phyloP scores from a whole-genome alignment of 176 grass and related monocot genomes.

The Aegilops speltoides region DNA sequence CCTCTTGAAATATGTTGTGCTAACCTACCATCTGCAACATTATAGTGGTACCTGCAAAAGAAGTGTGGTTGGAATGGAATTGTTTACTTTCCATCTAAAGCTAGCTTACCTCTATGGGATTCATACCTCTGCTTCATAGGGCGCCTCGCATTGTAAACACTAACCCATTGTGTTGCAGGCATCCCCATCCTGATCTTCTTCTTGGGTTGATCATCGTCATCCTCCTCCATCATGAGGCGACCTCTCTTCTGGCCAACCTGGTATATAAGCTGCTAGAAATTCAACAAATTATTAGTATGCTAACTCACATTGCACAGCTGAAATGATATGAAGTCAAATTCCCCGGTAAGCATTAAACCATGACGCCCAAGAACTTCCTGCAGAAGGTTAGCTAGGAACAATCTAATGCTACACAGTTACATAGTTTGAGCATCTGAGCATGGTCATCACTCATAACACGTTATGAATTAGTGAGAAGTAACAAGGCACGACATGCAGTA shows the following conservation, averaged over 20 bases:
- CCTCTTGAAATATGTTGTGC: slow-evolving; percentile 81
- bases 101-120: background rate
- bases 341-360: slow-evolving; percentile 1
- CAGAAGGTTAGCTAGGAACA: background rate
- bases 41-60: slow-evolving; percentile 89
- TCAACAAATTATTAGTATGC: slow-evolving; percentile 26
- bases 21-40: slow-evolving; percentile 79
- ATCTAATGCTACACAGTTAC: slow-evolving; percentile 4
- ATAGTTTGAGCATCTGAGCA: background rate
- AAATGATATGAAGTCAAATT: background rate
- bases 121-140: slow-evolving; percentile 93
- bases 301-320: background rate
- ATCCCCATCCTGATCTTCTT: slow-evolving; percentile 95
- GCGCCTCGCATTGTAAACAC: slow-evolving; percentile 84
- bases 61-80: slow-evolving; percentile 9
- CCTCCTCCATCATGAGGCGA: slow-evolving; percentile 75
- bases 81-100: slow-evolving; percentile 25
- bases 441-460: background rate
- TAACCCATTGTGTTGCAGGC: slow-evolving; percentile 92
- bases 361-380: background rate
- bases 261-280: slow-evolving; percentile 64
- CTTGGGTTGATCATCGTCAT: slow-evolving; percentile 90
- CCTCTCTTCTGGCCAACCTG: slow-evolving; percentile 97
- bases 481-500: slow-evolving; percentile 35
- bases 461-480: slow-evolving; percentile 23